These are phyloP conservation scores for Dacryopinax primogenitus DNA, from an alignment of 768 basidiomycete genomes.

Conservation along the genomic window DNA sequence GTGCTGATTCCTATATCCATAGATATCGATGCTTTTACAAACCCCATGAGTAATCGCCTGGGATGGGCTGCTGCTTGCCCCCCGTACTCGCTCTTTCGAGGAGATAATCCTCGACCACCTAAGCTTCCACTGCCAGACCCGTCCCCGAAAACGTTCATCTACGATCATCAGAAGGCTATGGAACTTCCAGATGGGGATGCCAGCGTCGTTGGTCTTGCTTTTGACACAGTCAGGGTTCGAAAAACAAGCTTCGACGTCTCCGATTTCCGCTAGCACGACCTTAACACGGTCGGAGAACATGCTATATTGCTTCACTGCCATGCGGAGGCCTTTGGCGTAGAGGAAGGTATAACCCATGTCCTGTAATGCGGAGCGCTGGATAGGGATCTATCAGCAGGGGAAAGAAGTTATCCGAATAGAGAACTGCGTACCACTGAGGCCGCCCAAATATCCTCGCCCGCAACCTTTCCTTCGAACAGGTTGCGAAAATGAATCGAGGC, in stretches of 20 bases:
- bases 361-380: background rate
- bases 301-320: background rate
- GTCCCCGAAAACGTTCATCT: slow-evolving; percentile 31
- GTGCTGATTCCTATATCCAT: background rate
- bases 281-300: background rate
- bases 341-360: background rate
- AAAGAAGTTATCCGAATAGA: too few species aligned
- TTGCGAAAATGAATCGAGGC: background rate
- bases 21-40: slow-evolving; percentile 4
- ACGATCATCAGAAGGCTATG: slow-evolving; percentile 38
- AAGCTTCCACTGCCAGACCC: background rate
- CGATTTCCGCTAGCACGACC: background rate
- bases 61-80: slow-evolving; percentile 29
- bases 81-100: slow-evolving; percentile 7
- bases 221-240: background rate
- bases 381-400: background rate
- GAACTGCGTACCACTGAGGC: background rate
- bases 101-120: background rate
- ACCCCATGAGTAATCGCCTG: background rate
- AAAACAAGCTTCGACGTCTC: background rate
- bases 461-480: background rate
- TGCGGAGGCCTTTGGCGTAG: background rate
- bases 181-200: slow-evolving; percentile 20
- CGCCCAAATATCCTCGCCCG: background rate
- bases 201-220: background rate